Evolutionary conservation across 768 basidiomycete genomes (phyloP), one percentile per base, ranked within the genome.

Genomic region (Mycena capillaripes): DNA sequence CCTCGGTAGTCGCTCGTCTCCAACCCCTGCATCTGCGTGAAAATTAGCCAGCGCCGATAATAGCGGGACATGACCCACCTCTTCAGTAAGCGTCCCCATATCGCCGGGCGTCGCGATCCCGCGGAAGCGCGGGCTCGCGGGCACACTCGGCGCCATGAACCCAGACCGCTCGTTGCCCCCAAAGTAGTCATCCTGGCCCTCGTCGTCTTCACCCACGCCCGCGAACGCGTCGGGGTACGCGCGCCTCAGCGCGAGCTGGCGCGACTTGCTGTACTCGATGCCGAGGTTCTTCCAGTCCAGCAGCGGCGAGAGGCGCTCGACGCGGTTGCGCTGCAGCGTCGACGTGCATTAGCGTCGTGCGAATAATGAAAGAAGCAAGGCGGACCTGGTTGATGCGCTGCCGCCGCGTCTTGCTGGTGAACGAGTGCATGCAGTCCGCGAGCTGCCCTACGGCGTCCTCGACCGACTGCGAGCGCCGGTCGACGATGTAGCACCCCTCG

Each of bases 201-300:
- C 48, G 34, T 79, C 84, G 44, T 83, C 83, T 64, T 87, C 88
- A 1, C 86, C 89, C 27, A 84, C 88, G 9, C 79, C 81, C 76
- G 92, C 88, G 85, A 98, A 98, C 65, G 94, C 92, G 75, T 98
- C 97, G 2, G 98, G 98, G 80, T 99, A 99, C 19, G 97, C 98
- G 38, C 97, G 87, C 75, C 97, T 86, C 70, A 99, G 86, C 21
- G 96, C 95, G 61, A 98, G 85, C 82, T 97, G 97, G 48, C 98
- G 86, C 29, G 96, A 94, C 86, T 98, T 99, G 81, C 93, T 92
- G 82, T 99, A 99, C 82, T 99, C 98, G 72, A 99, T 89, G 2
- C 98, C 98, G 34, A 99, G 86, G 79, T 96, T 96, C 86, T 99
- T 99, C 98, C 98, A 99, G 81, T 99, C 98, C 70, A 99, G 86